phyloP scores from a whole-genome alignment of 352 stramenopile species.

The Phytopythium aichiense region DNA sequence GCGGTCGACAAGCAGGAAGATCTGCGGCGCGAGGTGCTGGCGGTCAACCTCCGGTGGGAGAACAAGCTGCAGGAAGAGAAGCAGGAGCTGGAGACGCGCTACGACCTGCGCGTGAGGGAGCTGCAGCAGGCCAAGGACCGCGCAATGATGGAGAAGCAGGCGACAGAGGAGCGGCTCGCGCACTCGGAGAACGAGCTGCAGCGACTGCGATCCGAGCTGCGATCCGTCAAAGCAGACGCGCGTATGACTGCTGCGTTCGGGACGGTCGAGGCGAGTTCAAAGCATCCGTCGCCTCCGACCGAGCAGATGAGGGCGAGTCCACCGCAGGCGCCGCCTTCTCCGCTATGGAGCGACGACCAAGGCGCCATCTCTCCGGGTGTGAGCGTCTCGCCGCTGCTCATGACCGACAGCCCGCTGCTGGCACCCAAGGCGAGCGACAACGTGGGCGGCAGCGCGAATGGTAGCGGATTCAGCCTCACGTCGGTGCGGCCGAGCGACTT shows the following conservation, averaged over 20 bases:
- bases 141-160: constrained; percentile 52
- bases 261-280: background rate
- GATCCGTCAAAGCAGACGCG: constrained; percentile 34
- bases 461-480: constrained; percentile 2
- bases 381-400: constrained; percentile 41
- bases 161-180: constrained; percentile 44
- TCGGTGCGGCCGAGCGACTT: constrained; percentile 15
- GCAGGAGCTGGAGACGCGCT: constrained; percentile 36
- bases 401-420: constrained; percentile 32
- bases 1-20: constrained; percentile 57
- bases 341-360: constrained; percentile 67
- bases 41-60: constrained; percentile 61
- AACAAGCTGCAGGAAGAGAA: constrained; percentile 66
- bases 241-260: constrained; percentile 50
- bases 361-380: constrained; percentile 46
- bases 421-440: background rate
- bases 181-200: constrained; percentile 65
- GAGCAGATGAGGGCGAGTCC: background rate
- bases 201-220: constrained; percentile 46
- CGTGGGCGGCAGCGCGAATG: background rate
- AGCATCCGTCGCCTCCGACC: background rate
- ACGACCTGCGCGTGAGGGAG: constrained; percentile 49
- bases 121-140: constrained; percentile 53
- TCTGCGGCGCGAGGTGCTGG: constrained; percentile 54
- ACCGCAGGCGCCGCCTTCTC: constrained; percentile 28